A percentile compares a stretch with the other conserved stretches of the same genome.
Evolutionary conservation across 768 basidiomycete genomes (phyloP).

Genomic region (Calocybe cyanea): DNA sequence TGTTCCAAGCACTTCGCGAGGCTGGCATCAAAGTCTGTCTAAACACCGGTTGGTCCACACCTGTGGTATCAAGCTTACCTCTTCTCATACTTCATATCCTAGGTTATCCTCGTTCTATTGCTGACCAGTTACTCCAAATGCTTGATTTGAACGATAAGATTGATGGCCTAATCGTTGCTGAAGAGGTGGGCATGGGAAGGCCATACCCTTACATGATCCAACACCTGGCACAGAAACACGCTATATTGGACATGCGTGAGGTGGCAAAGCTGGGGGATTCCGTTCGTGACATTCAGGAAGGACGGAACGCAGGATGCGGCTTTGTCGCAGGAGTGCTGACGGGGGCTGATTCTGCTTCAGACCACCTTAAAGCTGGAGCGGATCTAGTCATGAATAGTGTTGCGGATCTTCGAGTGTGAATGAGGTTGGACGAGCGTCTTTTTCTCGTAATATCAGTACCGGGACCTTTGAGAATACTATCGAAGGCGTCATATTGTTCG

Average conservation of each 20-base stretch:
- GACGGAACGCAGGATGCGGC: conserved; percentile 10
- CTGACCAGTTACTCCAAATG: conserved; percentile 2
- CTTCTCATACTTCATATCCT: not conserved
- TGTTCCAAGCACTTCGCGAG: conserved; percentile 3
- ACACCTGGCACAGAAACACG: conserved; percentile 9
- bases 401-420: conserved; percentile 5
- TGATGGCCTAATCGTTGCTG: conserved; percentile 11
- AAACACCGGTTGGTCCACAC: conserved; percentile 6
- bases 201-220: conserved; percentile 14
- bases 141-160: conserved; percentile 8
- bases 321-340: conserved; percentile 11
- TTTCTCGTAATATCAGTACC: too few species aligned
- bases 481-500: too few species aligned
- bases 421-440: too few species aligned
- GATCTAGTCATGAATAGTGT: conserved; percentile 11
- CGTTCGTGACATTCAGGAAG: conserved; percentile 11
- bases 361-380: conserved; percentile 10
- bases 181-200: conserved; percentile 12
- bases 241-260: conserved; percentile 9
- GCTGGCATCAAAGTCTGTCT: conserved; percentile 12
- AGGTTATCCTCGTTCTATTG: conserved; percentile 13
- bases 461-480: too few species aligned
- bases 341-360: conserved; percentile 6
- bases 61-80: not conserved
- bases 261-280: conserved; percentile 11